A percentile compares a stretch with the other conserved stretches of the same genome.
These are phyloP conservation scores for Vicia sativa DNA, from an alignment of 306 rosid species.

Conservation along the genomic window DNA sequence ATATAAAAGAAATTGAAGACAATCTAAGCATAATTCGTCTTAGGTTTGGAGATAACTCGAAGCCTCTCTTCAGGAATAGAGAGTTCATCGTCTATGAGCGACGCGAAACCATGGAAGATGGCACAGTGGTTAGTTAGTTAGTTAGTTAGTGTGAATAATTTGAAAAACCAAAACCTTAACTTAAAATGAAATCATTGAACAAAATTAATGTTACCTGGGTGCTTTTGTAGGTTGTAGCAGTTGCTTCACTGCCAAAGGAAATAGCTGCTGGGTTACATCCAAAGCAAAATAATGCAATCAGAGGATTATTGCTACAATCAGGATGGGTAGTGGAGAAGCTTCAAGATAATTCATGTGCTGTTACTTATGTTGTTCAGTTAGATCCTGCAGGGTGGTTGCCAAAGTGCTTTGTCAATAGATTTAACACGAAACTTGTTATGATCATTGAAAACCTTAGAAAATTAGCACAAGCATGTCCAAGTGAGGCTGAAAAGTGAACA, in stretches of 20 bases:
- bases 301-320: conserved; percentile 80
- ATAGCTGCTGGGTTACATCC: conserved; percentile 89
- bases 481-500: conserved; percentile 44
- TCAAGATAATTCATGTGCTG: conserved; percentile 71
- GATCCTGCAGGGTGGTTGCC: conserved; percentile 96
- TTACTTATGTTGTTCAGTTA: conserved; percentile 88
- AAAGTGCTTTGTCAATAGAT: conserved; percentile 83
- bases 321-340: conserved; percentile 95
- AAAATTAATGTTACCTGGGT: background rate
- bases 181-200: background rate
- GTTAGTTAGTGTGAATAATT: background rate
- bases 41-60: conserved; percentile 79
- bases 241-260: conserved; percentile 88
- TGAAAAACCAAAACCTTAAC: background rate
- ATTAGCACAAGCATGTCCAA: conserved; percentile 67
- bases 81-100: conserved; percentile 89
- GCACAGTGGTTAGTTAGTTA: conserved; percentile 71
- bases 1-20: conserved; percentile 69
- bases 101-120: conserved; percentile 90
- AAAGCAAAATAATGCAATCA: conserved; percentile 77
- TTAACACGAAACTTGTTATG: conserved; percentile 80
- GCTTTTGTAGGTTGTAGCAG: conserved; percentile 71
- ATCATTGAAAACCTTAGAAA: conserved; percentile 80
- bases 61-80: conserved; percentile 79
- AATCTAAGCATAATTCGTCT: conserved; percentile 81